Evolutionary conservation across 2,329 filamentous ascomycete genomes (phyloP).

Genomic region (Penicillium aurantiogriseum): DNA sequence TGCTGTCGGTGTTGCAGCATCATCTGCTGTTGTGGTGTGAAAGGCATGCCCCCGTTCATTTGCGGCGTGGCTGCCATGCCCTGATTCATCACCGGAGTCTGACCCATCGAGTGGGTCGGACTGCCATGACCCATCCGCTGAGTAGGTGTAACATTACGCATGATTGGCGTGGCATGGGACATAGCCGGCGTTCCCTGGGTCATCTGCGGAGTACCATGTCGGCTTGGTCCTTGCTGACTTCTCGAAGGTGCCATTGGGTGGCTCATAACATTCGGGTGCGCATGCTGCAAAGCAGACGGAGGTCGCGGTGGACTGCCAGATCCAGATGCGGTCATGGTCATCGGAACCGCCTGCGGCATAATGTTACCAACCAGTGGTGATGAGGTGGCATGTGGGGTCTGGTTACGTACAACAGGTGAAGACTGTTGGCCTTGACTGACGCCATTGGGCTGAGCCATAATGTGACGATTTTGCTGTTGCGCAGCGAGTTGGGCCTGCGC

Average conservation of each 20-base stretch:
- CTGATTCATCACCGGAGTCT: conserved; percentile 48
- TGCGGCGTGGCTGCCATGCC: conserved; percentile 43
- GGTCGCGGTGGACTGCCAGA: conserved; percentile 48
- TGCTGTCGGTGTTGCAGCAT: conserved; percentile 39
- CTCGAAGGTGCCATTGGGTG: conserved; percentile 47
- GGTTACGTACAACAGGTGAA: conserved; percentile 49
- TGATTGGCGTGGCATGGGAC: conserved; percentile 48
- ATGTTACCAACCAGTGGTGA: conserved; percentile 45
- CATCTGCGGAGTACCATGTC: conserved; percentile 50
- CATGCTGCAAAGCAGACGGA: conserved; percentile 48
- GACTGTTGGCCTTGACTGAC: conserved; percentile 45
- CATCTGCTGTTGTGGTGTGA: conserved; percentile 41
- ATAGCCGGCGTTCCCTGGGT: conserved; percentile 47
- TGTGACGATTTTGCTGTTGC: conserved; percentile 53
- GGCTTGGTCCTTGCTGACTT: conserved; percentile 48
- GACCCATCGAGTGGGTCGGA: conserved; percentile 43
- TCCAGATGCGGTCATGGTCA: conserved; percentile 48
- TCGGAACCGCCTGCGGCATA: conserved; percentile 44
- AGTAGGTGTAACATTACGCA: conserved; percentile 49
- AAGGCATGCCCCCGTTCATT: conserved; percentile 34
- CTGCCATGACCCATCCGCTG: conserved; percentile 49
- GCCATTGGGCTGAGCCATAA: conserved; percentile 46
- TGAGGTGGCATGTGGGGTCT: conserved; percentile 47
- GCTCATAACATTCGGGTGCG: conserved; percentile 46
- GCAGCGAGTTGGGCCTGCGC: conserved; percentile 44